phyloP scores from a whole-genome alignment of 2,329 filamentous ascomycete species.

The Colletotrichum falcatum region DNA sequence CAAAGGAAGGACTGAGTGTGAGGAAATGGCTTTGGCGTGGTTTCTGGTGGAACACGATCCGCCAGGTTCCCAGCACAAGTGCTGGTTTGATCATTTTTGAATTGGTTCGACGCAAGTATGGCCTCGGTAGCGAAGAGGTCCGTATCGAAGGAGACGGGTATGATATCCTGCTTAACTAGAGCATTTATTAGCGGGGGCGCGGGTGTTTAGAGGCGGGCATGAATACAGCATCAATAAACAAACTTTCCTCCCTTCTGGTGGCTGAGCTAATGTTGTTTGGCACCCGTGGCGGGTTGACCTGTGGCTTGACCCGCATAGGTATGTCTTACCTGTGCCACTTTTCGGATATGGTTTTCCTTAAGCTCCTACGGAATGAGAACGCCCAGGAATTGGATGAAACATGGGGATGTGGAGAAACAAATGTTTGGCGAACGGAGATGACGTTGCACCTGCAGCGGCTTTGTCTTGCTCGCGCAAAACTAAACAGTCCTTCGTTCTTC shows the following conservation, averaged over 20 bases:
- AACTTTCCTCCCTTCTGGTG: neutral
- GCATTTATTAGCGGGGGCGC: conserved; percentile 12
- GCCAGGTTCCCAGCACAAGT: conserved; percentile 81
- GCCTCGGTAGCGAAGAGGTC: conserved; percentile 70
- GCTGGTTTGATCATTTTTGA: conserved; percentile 85
- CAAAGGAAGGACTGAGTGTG: conserved; percentile 66
- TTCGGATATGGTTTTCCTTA: conserved; percentile 23
- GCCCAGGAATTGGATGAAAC: neutral
- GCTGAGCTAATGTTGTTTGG: neutral
- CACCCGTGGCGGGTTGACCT: neutral
- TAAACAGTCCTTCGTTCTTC: neutral
- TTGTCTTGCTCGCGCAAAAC: neutral
- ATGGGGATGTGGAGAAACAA: conserved; percentile 25
- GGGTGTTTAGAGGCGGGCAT: conserved; percentile 23
- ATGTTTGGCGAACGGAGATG: conserved; percentile 10
- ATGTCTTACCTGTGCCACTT: neutral
- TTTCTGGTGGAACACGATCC: conserved; percentile 78
- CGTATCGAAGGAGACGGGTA: conserved; percentile 77
- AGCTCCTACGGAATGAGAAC: conserved; percentile 13
- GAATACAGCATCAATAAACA: conserved; percentile 16
- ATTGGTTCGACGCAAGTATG: conserved; percentile 79
- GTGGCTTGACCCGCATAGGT: neutral
- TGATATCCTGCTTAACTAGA: conserved; percentile 72
- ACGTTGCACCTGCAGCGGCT: conserved; percentile 22
- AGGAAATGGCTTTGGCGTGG: conserved; percentile 75